Evolutionary conservation across 129 eudicot species (phyloP).

Genomic region (Helianthus tuberosus): DNA sequence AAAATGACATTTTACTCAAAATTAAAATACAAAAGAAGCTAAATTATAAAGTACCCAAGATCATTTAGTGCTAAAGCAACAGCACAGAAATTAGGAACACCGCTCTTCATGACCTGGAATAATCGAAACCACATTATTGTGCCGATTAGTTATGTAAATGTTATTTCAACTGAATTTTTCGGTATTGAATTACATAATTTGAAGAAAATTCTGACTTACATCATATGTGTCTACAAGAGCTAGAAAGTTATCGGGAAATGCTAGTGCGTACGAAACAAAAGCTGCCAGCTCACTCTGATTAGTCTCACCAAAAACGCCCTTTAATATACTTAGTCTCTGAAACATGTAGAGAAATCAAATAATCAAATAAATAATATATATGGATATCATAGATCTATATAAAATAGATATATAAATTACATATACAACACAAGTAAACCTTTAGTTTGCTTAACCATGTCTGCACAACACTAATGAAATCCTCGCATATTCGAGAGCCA

Average conservation of each 20-base stretch:
- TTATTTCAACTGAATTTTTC: background rate
- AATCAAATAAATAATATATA: too few species aligned
- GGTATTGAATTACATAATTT: background rate
- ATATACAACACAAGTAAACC: constrained; percentile 41
- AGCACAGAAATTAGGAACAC: constrained; percentile 96
- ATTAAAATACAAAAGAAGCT: background rate
- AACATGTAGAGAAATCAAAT: constrained; percentile 4
- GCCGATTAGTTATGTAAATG: too few species aligned
- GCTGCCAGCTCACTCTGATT: constrained; percentile 97
- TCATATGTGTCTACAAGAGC: constrained; percentile 99
- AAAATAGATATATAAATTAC: background rate
- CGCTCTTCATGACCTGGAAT: constrained; percentile 86
- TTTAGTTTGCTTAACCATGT: constrained; percentile 86
- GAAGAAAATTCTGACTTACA: constrained; percentile 46
- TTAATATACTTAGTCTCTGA: constrained; percentile 65
- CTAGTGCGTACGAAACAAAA: constrained; percentile 86
- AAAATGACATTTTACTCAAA: too few species aligned
- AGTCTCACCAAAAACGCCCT: constrained; percentile 79
- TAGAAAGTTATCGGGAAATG: constrained; percentile 85
- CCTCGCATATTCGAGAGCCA: constrained; percentile 77
- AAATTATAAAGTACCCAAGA: constrained; percentile 54
- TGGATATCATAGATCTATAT: background rate
- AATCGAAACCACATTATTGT: background rate
- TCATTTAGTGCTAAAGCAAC: constrained; percentile 94
- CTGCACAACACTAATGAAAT: constrained; percentile 73